Conservation (phyloP, 345 rosid genomes). For the Pugionium cornutum region DNA sequence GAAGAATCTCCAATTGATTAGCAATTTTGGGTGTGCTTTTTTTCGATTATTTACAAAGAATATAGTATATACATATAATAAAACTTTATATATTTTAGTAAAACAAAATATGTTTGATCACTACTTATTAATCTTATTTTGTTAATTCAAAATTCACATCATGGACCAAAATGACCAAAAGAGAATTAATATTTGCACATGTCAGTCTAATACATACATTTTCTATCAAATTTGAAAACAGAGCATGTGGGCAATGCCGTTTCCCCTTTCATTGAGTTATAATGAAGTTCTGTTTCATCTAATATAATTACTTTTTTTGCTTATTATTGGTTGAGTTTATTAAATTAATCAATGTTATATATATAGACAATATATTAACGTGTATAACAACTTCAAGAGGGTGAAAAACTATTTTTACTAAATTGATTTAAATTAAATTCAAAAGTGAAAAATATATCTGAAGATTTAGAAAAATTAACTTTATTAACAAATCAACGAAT, state of each 20-base stretch:
- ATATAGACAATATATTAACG: neutral
- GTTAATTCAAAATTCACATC: slow-evolving; percentile 10
- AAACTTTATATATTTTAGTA: too few species aligned
- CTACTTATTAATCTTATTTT: neutral
- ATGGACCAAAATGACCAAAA: slow-evolving; percentile 13
- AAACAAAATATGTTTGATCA: neutral
- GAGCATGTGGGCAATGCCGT: slow-evolving; percentile 34
- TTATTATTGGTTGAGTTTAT: neutral
- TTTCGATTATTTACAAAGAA: neutral
- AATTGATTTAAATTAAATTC: too few species aligned
- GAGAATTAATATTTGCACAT: slow-evolving; percentile 13
- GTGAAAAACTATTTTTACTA: too few species aligned
- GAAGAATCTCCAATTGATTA: neutral
- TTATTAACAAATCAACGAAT: too few species aligned
- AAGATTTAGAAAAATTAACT: too few species aligned
- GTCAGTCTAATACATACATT: slow-evolving; percentile 20
- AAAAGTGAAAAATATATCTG: too few species aligned
- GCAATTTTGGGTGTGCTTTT: neutral
- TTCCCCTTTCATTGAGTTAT: slow-evolving; percentile 16
- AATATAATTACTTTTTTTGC: slow-evolving; percentile 8
- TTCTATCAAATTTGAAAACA: slow-evolving; percentile 11
- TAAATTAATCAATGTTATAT: neutral
- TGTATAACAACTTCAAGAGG: slow-evolving; percentile 6
- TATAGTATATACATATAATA: too few species aligned
- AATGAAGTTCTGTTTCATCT: slow-evolving; percentile 21